Base-by-base conservation (phyloP, 1,284 basidiomycete species). In the Tausonia pullulans region DNA sequence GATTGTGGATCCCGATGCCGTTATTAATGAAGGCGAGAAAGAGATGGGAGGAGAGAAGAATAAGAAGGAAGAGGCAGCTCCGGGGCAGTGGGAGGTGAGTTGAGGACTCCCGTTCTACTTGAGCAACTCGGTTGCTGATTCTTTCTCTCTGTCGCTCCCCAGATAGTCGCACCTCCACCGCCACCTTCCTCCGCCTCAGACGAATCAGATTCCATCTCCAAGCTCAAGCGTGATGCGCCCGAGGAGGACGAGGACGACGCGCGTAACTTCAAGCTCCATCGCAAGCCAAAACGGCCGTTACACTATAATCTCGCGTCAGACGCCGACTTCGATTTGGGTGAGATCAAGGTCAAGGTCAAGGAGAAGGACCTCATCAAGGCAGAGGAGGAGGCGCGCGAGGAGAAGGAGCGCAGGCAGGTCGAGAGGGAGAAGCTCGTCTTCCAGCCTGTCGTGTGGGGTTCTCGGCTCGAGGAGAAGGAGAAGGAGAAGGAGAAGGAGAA, bases 41-140 rank as follows among this genome's bases (percentile, higher is more conserved):
- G 27, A 27, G 27, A 27, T 27, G 27, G 83, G 86, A 76, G 78
- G 82, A 27, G 81, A 83, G 71, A 74, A 80, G 67, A 79, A 84
- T 64, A 78, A 80, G 68, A 80, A 80, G 10, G 82, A 88, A 71
- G 92, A 90, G 1, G 77, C 84, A 7, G 87, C 84, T 0, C 27
- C 27, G 27, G 93, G 95, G 1, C 81, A 85, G 69, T 98, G 95
- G 95, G 79, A 92, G 74, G 77, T 27, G 27, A 27, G 27, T 27
- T 2, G 27, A 27, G 27, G 27, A 27, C 27, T 27, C 27, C 27
- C 27, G 27, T 27, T 27, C 27, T 27, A 27, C 27, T 27, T 27
- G 27, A 27, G 27, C 27, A 27, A 27, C 27, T 27, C 27, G 27
- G 27, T 27, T 27, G 27, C 27, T 27, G 27, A 27, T 2, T 27